These are phyloP conservation scores for Quercus gilva DNA, from an alignment of 306 rosid species.

Conservation along the genomic window DNA sequence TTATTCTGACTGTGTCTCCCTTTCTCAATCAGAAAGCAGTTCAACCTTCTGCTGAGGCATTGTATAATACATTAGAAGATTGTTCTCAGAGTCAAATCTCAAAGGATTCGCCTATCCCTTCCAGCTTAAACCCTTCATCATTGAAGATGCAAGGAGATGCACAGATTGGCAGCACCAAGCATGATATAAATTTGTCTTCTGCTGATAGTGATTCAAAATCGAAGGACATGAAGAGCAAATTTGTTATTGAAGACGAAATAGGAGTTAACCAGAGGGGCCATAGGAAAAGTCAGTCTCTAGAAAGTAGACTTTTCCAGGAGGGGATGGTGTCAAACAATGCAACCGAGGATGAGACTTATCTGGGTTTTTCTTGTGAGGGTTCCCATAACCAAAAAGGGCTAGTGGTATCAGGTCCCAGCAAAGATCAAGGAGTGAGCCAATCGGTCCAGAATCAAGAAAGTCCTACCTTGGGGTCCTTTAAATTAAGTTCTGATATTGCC, in stretches of 20 bases:
- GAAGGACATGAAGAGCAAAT: constrained; percentile 39
- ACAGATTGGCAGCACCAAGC: constrained; percentile 24
- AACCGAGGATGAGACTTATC: constrained; percentile 45
- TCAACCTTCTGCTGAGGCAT: constrained; percentile 49
- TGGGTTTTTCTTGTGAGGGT: constrained; percentile 34
- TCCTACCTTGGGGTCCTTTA: constrained; percentile 23
- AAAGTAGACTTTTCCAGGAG: constrained; percentile 50
- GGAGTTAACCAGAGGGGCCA: constrained; percentile 27
- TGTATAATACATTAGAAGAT: constrained; percentile 44
- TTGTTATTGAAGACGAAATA: constrained; percentile 21
- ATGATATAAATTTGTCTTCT: constrained; percentile 32
- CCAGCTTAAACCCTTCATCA: constrained; percentile 20
- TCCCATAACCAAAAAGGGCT: constrained; percentile 29
- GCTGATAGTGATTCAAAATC: constrained; percentile 32
- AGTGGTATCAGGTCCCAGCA: constrained; percentile 25
- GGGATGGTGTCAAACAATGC: constrained; percentile 25
- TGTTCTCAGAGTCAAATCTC: constrained; percentile 36
- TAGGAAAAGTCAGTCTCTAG: constrained; percentile 67
- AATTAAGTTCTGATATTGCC: constrained; percentile 29
- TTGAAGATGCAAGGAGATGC: constrained; percentile 27
- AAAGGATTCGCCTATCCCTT: constrained; percentile 22
- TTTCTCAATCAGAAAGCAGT: constrained; percentile 55
- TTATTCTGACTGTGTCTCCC: constrained; percentile 25
- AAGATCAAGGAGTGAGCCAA: constrained; percentile 31
- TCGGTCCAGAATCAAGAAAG: constrained; percentile 26